Percentiles rank a stretch among this genome's conserved stretches.
phyloP scores from a whole-genome alignment of 2,329 filamentous ascomycete genomes.

The Talaromyces sp. region DNA sequence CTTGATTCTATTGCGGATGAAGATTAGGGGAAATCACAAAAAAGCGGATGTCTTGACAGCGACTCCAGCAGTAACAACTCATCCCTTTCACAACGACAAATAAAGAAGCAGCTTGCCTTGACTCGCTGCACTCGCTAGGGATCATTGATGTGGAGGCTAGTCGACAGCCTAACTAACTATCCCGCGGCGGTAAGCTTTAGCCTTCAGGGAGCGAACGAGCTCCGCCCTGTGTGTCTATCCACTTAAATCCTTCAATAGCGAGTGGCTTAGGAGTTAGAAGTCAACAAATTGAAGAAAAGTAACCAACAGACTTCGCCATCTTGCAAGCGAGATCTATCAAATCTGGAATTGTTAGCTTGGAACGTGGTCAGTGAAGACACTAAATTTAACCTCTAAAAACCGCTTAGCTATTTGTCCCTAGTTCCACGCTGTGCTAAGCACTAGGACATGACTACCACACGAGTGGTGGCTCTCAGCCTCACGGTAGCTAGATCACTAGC shows the following conservation, averaged over 20 bases:
- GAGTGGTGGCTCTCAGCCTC: not conserved
- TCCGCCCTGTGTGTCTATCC: not conserved
- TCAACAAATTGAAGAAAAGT: not conserved
- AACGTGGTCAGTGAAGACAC: not conserved
- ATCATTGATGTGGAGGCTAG: not conserved
- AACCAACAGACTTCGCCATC: not conserved
- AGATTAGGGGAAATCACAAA: not conserved
- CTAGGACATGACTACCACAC: not conserved
- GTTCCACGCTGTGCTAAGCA: not conserved
- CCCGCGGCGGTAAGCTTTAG: not conserved
- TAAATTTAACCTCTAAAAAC: not conserved
- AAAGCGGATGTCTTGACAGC: not conserved
- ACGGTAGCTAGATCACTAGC: not conserved
- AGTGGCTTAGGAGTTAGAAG: conserved; percentile 2
- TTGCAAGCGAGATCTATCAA: not conserved
- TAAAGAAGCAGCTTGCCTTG: not conserved
- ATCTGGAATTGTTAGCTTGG: not conserved
- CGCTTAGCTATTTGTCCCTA: not conserved
- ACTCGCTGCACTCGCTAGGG: not conserved
- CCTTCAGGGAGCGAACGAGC: not conserved
- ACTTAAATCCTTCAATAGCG: not conserved
- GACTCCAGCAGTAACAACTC: not conserved
- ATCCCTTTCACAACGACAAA: not conserved
- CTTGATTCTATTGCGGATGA: not conserved
- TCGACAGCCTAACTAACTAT: not conserved